Conservation (phyloP, 805 yeast species). For the Ogataea nitratoaversa region DNA sequence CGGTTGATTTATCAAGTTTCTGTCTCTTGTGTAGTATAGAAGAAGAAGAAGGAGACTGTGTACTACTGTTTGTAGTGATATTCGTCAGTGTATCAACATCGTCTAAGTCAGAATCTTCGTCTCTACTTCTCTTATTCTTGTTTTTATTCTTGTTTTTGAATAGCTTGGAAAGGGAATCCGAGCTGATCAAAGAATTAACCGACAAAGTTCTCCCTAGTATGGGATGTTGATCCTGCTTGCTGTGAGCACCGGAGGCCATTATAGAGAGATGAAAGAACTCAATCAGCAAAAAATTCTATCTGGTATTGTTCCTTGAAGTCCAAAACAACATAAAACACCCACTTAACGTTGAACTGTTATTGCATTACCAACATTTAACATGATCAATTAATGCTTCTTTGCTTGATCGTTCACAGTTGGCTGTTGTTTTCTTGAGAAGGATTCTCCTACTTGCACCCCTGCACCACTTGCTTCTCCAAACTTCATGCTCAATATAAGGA, state of each 20-base stretch:
- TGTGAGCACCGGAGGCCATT: constrained; percentile 4
- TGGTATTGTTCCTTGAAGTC: too few species aligned
- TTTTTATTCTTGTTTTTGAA: constrained; percentile 16
- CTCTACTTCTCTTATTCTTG: constrained; percentile 12
- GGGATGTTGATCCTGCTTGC: constrained; percentile 4
- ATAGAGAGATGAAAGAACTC: background rate
- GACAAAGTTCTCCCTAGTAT: constrained; percentile 11
- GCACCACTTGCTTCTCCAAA: too few species aligned
- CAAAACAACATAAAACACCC: too few species aligned
- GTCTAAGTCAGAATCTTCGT: constrained; percentile 11
- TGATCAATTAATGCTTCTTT: too few species aligned
- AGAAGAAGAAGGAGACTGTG: background rate
- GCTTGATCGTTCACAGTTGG: too few species aligned
- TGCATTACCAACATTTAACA: too few species aligned
- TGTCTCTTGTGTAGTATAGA: constrained; percentile 3
- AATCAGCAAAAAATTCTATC: background rate
- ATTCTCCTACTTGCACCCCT: too few species aligned
- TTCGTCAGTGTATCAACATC: constrained; percentile 5
- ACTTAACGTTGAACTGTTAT: too few species aligned
- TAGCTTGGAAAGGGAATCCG: constrained; percentile 21
- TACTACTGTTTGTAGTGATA: constrained; percentile 8
- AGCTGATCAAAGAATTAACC: constrained; percentile 15
- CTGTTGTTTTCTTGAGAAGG: too few species aligned
- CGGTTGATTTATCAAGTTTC: constrained; percentile 2
- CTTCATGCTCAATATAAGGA: too few species aligned